Evolutionary conservation across 495 filamentous ascomycete genomes (phyloP).

Genomic region (Aspergillus biplanus): DNA sequence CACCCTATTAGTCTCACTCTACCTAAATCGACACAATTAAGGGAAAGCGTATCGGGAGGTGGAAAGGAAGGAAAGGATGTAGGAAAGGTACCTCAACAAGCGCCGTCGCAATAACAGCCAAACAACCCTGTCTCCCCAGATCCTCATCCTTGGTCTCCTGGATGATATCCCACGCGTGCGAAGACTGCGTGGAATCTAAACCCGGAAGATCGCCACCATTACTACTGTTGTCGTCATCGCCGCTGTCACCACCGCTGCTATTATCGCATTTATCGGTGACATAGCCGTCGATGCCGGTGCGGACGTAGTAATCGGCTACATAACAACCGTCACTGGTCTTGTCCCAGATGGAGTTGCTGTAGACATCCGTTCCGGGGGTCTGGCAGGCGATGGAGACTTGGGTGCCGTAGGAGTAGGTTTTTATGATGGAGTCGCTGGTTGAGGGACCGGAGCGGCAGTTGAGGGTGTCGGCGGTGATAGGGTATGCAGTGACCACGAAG

Average conservation of each 20-base stretch:
- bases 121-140: not conserved
- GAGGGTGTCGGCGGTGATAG: not conserved
- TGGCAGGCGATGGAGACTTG: slow-evolving; percentile 9
- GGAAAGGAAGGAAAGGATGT: no score
- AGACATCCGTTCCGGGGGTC: not conserved
- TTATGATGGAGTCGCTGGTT: slow-evolving; percentile 1
- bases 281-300: slow-evolving; percentile 6
- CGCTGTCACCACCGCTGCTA: not conserved
- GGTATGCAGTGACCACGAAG: not conserved
- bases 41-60: no score
- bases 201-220: slow-evolving; percentile 5
- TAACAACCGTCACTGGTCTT: slow-evolving; percentile 7
- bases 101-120: slow-evolving; percentile 6
- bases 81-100: slow-evolving; percentile 11
- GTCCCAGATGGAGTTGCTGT: slow-evolving; percentile 10
- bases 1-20: not conserved
- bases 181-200: slow-evolving; percentile 5
- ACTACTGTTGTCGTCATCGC: not conserved
- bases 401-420: not conserved
- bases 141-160: not conserved
- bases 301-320: slow-evolving; percentile 6
- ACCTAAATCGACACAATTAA: no score
- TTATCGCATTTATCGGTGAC: slow-evolving; percentile 14
- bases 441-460: slow-evolving; percentile 7
- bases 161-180: slow-evolving; percentile 6